These are phyloP conservation scores for Ochetophila trinervis DNA, from an alignment of 306 rosid genomes.

Conservation along the genomic window DNA sequence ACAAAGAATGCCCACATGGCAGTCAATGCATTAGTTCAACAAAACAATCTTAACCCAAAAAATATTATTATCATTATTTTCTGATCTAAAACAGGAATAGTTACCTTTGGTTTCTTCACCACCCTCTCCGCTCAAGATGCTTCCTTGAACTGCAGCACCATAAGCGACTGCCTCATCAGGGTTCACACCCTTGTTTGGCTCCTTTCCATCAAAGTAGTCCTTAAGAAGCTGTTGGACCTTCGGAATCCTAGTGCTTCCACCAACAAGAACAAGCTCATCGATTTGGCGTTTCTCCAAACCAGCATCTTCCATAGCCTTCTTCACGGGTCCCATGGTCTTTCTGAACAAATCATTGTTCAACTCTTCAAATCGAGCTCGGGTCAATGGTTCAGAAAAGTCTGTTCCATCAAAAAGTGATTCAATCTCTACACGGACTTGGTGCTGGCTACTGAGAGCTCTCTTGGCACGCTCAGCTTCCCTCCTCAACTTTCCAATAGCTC, in stretches of 20 bases:
- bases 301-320: constrained; percentile 98
- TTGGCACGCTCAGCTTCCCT: constrained; percentile 95
- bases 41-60: neutral
- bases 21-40: neutral
- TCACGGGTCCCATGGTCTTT: constrained; percentile 98
- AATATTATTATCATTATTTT: neutral
- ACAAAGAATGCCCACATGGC: neutral
- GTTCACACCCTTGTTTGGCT: constrained; percentile 99
- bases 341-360: constrained; percentile 95
- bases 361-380: constrained; percentile 93
- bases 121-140: constrained; percentile 98
- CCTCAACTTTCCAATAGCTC: constrained; percentile 92
- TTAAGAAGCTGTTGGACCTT: constrained; percentile 92
- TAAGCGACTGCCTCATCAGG: constrained; percentile 98
- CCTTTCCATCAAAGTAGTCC: constrained; percentile 94
- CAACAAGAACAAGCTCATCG: constrained; percentile 92
- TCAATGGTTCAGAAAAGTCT: constrained; percentile 86
- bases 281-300: constrained; percentile 87
- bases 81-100: neutral
- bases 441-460: constrained; percentile 99
- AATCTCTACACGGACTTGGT: constrained; percentile 95
- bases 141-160: constrained; percentile 99
- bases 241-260: constrained; percentile 97
- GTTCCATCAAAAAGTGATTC: constrained; percentile 91
- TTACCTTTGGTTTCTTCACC: constrained; percentile 95